Evolutionary conservation across 2,329 filamentous ascomycete genomes (phyloP).

Genomic region (Fusarium sp.): DNA sequence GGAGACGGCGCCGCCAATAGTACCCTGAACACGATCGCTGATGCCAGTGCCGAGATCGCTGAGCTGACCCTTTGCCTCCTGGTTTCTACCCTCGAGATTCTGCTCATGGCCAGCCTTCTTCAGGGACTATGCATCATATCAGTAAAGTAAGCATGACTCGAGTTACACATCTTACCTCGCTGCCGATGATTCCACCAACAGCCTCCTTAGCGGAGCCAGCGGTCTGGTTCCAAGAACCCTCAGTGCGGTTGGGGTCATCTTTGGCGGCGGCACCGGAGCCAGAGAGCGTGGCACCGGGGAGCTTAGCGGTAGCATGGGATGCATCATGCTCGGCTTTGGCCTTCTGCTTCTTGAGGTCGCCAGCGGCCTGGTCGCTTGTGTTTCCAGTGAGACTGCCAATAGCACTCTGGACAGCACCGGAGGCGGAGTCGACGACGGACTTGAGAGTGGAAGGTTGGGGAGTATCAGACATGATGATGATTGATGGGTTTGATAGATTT

Average conservation of each 20-base stretch:
- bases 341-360: slow-evolving; percentile 70
- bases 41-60: slow-evolving; percentile 75
- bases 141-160: not conserved
- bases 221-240: slow-evolving; percentile 88
- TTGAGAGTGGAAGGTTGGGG: slow-evolving; percentile 75
- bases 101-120: slow-evolving; percentile 80
- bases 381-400: slow-evolving; percentile 79
- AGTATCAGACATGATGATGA: slow-evolving; percentile 44
- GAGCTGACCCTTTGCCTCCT: slow-evolving; percentile 85
- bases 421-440: slow-evolving; percentile 78
- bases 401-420: slow-evolving; percentile 76
- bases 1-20: slow-evolving; percentile 76
- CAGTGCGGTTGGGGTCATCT: slow-evolving; percentile 76
- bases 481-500: slow-evolving; percentile 1
- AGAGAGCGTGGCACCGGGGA: slow-evolving; percentile 76
- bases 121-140: slow-evolving; percentile 58
- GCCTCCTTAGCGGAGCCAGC: slow-evolving; percentile 86
- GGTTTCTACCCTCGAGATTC: slow-evolving; percentile 80
- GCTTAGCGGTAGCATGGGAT: slow-evolving; percentile 78
- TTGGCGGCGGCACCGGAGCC: slow-evolving; percentile 74
- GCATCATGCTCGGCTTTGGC: slow-evolving; percentile 74
- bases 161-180: slow-evolving; percentile 61
- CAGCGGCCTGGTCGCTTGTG: slow-evolving; percentile 71
- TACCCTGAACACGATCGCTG: slow-evolving; percentile 72
- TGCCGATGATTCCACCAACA: slow-evolving; percentile 78